These are phyloP conservation scores for Paraurostyla sp. DNA, from an alignment of 73 alveolate species.

Conservation along the genomic window DNA sequence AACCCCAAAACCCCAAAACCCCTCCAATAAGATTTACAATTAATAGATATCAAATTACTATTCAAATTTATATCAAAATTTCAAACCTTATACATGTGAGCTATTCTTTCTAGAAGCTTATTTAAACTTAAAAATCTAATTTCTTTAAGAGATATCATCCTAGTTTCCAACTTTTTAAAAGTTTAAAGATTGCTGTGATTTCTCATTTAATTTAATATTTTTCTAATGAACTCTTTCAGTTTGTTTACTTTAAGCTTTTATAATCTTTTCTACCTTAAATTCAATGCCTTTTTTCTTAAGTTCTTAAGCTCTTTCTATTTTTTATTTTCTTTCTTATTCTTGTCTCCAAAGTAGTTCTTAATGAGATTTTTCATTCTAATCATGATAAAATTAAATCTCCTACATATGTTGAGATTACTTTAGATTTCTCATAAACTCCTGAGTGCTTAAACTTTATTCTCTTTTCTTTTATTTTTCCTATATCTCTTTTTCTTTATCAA, in stretches of 20 bases:
- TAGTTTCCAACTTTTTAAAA: too few relatives aligned
- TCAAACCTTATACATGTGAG: too few relatives aligned
- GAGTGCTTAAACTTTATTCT: not conserved
- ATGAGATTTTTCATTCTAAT: not conserved
- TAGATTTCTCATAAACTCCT: conserved; percentile 17
- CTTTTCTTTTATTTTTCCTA: not conserved
- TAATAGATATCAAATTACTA: too few relatives aligned
- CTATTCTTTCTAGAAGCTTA: too few relatives aligned
- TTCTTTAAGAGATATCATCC: too few relatives aligned
- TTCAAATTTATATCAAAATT: too few relatives aligned
- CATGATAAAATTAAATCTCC: not conserved
- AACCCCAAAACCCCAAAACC: too few relatives aligned
- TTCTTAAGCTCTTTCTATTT: not conserved
- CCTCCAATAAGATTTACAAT: too few relatives aligned
- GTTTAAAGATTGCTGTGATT: too few relatives aligned
- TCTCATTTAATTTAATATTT: too few relatives aligned
- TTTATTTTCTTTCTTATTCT: not conserved
- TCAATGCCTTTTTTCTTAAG: not conserved
- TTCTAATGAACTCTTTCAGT: not conserved
- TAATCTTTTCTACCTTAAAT: not conserved
- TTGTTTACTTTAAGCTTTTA: too few relatives aligned
- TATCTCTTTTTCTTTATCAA: not conserved
- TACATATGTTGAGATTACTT: not conserved
- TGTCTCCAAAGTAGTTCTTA: not conserved
- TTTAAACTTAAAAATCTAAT: too few relatives aligned